phyloP scores from a whole-genome alignment of 805 yeast genomes.

The Starmerella asiatica region DNA sequence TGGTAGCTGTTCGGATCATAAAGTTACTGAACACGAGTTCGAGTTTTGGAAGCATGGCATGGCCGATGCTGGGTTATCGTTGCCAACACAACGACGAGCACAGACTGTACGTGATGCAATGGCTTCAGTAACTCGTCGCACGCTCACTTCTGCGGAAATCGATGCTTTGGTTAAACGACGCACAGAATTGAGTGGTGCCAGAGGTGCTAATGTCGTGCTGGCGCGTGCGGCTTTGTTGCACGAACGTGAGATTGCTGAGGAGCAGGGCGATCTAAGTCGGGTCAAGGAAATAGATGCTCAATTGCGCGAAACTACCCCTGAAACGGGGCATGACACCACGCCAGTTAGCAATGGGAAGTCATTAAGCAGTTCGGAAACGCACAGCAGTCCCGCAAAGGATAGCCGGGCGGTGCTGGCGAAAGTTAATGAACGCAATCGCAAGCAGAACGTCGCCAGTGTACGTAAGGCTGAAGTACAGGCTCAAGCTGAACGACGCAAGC shows the following conservation, averaged over 20 bases:
- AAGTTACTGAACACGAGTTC: constrained; percentile 58
- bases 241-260: constrained; percentile 62
- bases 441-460: constrained; percentile 59
- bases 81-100: constrained; percentile 54
- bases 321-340: constrained; percentile 1
- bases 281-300: constrained; percentile 26
- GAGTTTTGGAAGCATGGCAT: constrained; percentile 52
- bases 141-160: constrained; percentile 56
- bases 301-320: too few relatives aligned
- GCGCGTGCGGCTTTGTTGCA: constrained; percentile 59
- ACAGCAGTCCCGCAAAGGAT: too few relatives aligned
- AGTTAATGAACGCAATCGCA: constrained; percentile 79
- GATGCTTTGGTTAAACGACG: constrained; percentile 66
- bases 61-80: constrained; percentile 38
- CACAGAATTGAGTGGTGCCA: constrained; percentile 44
- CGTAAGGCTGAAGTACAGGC: constrained; percentile 66
- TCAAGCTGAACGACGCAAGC: constrained; percentile 38
- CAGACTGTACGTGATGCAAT: constrained; percentile 53
- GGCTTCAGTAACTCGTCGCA: constrained; percentile 46
- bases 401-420: constrained; percentile 3
- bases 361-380: too few relatives aligned
- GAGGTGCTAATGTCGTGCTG: constrained; percentile 63
- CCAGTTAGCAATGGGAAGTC: too few relatives aligned
- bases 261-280: constrained; percentile 25
- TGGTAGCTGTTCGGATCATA: constrained; percentile 65